Evolutionary conservation across 305 asterid genomes (phyloP).

Genomic region (Withania somnifera): DNA sequence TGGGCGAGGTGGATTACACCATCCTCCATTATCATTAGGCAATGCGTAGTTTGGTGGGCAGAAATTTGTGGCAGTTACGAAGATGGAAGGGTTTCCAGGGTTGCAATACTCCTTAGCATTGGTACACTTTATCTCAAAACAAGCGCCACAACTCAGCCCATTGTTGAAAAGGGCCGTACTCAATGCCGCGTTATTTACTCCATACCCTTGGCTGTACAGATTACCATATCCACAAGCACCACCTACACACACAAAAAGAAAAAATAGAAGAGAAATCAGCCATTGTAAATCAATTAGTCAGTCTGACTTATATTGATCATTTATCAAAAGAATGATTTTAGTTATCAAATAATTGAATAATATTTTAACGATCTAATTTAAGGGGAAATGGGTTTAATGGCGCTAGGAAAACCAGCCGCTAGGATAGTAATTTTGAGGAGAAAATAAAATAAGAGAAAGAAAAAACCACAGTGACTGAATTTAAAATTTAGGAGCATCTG

Average conservation of each 20-base stretch:
- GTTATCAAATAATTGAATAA: no score
- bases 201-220: conserved; percentile 13
- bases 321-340: no score
- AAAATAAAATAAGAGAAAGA: background rate
- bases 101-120: conserved; percentile 1
- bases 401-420: background rate
- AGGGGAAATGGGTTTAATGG: background rate
- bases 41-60: conserved; percentile 19
- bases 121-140: conserved; percentile 10
- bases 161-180: conserved; percentile 14
- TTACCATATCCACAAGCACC: conserved; percentile 18
- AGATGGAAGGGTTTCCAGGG: conserved; percentile 15
- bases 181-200: conserved; percentile 11
- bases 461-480: no score
- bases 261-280: background rate
- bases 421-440: background rate
- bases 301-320: no score
- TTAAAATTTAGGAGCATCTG: no score
- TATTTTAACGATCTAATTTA: background rate
- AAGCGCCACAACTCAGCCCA: conserved; percentile 12
- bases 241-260: background rate
- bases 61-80: conserved; percentile 15
- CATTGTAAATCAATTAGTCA: background rate
- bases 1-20: conserved; percentile 23
- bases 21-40: conserved; percentile 15